Percentiles rank a stretch among this genome's conserved stretches.
These are phyloP conservation scores for Massarina eburnea DNA, from an alignment of 2,329 filamentous ascomycete species.

Conservation along the genomic window DNA sequence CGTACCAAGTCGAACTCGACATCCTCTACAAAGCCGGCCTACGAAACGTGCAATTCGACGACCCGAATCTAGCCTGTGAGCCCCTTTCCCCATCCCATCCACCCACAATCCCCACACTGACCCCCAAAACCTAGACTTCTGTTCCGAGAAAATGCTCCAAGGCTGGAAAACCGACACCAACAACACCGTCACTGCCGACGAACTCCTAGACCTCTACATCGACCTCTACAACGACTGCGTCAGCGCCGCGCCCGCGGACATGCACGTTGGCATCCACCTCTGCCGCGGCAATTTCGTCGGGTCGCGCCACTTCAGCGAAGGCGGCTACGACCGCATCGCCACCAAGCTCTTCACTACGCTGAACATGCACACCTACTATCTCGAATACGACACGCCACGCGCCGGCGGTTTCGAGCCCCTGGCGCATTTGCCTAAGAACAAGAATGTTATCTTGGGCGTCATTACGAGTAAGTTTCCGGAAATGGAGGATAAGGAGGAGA, in stretches of 20 bases:
- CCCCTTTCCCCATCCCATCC: neutral
- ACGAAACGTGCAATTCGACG: conserved; percentile 48
- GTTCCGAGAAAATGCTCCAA: conserved; percentile 36
- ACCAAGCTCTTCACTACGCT: conserved; percentile 31
- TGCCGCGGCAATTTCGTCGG: conserved; percentile 56
- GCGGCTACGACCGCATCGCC: conserved; percentile 48
- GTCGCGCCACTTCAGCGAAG: conserved; percentile 46
- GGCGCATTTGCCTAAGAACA: conserved; percentile 42
- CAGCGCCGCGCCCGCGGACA: conserved; percentile 62
- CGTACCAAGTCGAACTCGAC: conserved; percentile 46
- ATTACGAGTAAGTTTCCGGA: conserved; percentile 47
- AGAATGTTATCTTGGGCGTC: conserved; percentile 48
- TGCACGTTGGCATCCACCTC: conserved; percentile 74
- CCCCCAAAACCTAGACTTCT: conserved; percentile 22
- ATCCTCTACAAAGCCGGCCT: conserved; percentile 49
- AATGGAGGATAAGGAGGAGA: conserved; percentile 46
- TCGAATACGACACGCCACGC: conserved; percentile 47
- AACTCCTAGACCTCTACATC: conserved; percentile 72
- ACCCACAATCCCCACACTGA: neutral
- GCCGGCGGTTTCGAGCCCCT: conserved; percentile 49
- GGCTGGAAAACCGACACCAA: conserved; percentile 57
- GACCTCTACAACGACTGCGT: conserved; percentile 71
- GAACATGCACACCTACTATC: conserved; percentile 35
- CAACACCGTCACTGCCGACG: conserved; percentile 66
- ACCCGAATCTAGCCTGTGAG: conserved; percentile 47